These are phyloP conservation scores for Jackrogersella minutella DNA, from an alignment of 495 filamentous ascomycete species.

Conservation along the genomic window DNA sequence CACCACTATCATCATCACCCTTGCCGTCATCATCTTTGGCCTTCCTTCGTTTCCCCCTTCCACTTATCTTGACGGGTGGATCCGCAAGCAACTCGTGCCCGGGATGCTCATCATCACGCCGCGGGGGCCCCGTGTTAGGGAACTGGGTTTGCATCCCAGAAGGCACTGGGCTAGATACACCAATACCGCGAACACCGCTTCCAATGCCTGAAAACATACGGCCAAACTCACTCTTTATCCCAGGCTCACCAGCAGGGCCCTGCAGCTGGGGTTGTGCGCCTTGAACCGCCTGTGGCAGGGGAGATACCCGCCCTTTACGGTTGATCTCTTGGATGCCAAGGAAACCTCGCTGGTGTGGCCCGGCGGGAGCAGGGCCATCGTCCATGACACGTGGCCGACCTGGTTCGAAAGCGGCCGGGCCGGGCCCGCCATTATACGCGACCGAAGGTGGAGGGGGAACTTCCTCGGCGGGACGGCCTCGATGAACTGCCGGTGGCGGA, in stretches of 20 bases:
- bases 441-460: slow-evolving; percentile 54
- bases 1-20: slow-evolving; percentile 66
- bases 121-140: slow-evolving; percentile 46
- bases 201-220: slow-evolving; percentile 92
- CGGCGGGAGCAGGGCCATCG: slow-evolving; percentile 61
- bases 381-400: slow-evolving; percentile 60
- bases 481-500: slow-evolving; percentile 34
- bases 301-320: slow-evolving; percentile 73
- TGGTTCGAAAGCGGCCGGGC: slow-evolving; percentile 48
- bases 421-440: slow-evolving; percentile 49
- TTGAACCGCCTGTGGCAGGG: slow-evolving; percentile 90
- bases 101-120: slow-evolving; percentile 58
- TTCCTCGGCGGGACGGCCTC: slow-evolving; percentile 47
- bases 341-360: slow-evolving; percentile 58
- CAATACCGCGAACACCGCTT: slow-evolving; percentile 75
- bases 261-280: slow-evolving; percentile 82
- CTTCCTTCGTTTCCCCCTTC: slow-evolving; percentile 65
- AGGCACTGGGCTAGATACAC: slow-evolving; percentile 58
- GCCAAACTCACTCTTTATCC: slow-evolving; percentile 90
- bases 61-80: slow-evolving; percentile 42
- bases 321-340: slow-evolving; percentile 70
- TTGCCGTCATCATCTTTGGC: slow-evolving; percentile 66
- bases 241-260: slow-evolving; percentile 78
- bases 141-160: slow-evolving; percentile 57
- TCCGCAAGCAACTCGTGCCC: slow-evolving; percentile 47